Base-by-base conservation (phyloP, 1,139 yeast genomes). In the Candida tropicalis region DNA sequence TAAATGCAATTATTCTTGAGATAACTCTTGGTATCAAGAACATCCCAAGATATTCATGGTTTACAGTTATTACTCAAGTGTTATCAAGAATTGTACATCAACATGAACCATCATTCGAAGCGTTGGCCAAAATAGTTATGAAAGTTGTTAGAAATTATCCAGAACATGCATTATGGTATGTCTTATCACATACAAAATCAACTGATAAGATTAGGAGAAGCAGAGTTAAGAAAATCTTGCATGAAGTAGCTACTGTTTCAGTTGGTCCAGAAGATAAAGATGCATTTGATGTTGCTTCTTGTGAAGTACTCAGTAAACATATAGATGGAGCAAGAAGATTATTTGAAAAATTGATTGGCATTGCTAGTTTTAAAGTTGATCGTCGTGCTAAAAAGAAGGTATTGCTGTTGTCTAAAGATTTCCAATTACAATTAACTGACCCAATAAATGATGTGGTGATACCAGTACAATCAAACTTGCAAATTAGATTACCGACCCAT, bases 31-130 rank as follows among this genome's bases (percentile, higher is more conserved):
- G 78, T 18, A 59, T 73, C 3, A 61, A 63, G 12, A 68, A 65
- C 11, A 73, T 84, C 22, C 87, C 89, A 1, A 73, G 69, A 2
- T 79, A 77, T 53, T 82, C 82, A 38, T 88, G 97, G 86, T 91
- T 87, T 58, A 77, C 93, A 1, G 95, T 91, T 0, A 70, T 93
- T 23, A 87, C 98, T 0, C 98, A 93, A 60, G 65, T 95, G 29
- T 65, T 93, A 11, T 89, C 97, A 1, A 74, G 99, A 55, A 75
- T 91, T 44, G 72, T 81, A 1, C 95, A 88, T 55, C 68, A 75
- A 1, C 84, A 86, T 51, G 62, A 65, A 3, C 69, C 73, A 0
- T 84, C 95, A 0, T 79, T 76, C 32, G 73, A 70, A 2, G 64
- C 84, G 16, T 70, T 93, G 23, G 69, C 77, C 38, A 65, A 68